Percentiles rank a stretch among this genome's conserved stretches.
Conservation (phyloP, 2,329 filamentous ascomycete species). For the Hypoxylon sp. region DNA sequence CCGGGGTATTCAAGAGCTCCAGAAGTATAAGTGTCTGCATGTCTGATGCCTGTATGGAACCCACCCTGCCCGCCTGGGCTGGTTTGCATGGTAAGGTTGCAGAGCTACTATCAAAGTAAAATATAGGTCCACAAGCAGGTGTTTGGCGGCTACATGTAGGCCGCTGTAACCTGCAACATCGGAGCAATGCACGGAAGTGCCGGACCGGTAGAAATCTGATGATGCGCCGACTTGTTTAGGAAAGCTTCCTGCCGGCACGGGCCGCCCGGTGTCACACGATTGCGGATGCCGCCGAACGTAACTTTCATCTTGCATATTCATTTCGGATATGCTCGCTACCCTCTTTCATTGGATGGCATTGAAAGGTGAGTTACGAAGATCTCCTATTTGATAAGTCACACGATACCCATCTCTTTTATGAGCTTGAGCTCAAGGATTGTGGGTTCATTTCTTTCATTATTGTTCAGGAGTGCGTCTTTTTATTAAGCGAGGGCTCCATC, state of each 20-base stretch:
- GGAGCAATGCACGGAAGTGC: slow-evolving; percentile 4
- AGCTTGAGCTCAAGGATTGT: neutral
- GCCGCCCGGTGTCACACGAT: neutral
- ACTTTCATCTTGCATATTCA: slow-evolving; percentile 18
- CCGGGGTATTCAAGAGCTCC: neutral
- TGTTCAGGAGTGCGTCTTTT: neutral
- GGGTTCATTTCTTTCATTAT: slow-evolving; percentile 1
- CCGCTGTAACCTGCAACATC: neutral
- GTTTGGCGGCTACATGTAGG: neutral
- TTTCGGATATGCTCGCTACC: neutral
- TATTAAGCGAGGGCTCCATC: neutral
- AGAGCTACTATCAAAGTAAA: neutral
- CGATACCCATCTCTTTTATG: neutral
- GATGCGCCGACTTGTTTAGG: neutral
- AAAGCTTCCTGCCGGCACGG: slow-evolving; percentile 14
- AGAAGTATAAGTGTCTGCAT: neutral
- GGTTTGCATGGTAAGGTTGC: neutral
- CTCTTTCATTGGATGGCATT: neutral
- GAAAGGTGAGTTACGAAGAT: neutral
- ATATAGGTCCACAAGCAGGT: neutral
- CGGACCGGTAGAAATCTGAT: neutral
- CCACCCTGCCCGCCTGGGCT: too few relatives aligned
- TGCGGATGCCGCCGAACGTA: slow-evolving; percentile 1
- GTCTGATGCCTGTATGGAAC: too few relatives aligned
- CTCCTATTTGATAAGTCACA: neutral